A percentile compares a stretch with the other conserved stretches of the same genome.
Evolutionary conservation across 2,329 filamentous ascomycete genomes (phyloP).

Genomic region (Aspergillus ochraceoroseus): DNA sequence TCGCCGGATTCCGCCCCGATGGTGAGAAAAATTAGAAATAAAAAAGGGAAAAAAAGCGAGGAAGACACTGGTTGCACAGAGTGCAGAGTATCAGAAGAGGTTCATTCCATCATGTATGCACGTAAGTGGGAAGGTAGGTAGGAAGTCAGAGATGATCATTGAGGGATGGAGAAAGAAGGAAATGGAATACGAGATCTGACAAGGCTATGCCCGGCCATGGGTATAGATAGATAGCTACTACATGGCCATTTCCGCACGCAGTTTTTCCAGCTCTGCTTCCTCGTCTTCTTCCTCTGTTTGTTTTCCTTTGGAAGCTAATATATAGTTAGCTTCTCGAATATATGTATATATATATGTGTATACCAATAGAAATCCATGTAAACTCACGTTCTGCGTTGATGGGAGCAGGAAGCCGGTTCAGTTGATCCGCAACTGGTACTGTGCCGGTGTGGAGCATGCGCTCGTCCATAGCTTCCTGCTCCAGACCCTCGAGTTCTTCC

Average conservation of each 20-base stretch:
- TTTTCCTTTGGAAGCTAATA: slow-evolving; percentile 41
- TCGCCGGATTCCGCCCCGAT: not conserved
- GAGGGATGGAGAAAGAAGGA: not conserved
- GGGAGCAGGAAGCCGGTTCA: slow-evolving; percentile 70
- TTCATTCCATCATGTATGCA: slow-evolving; percentile 15
- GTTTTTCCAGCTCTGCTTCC: slow-evolving; percentile 84
- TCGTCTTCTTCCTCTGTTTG: slow-evolving; percentile 79
- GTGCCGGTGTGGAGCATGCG: slow-evolving; percentile 86
- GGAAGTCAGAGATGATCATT: slow-evolving; percentile 2
- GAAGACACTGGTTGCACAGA: slow-evolving; percentile 3
- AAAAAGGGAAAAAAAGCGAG: slow-evolving; percentile 7
- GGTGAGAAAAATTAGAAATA: slow-evolving; percentile 7
- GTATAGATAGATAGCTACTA: slow-evolving; percentile 41
- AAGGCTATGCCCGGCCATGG: no score
- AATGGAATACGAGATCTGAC: slow-evolving; percentile 2
- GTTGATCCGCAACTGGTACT: slow-evolving; percentile 72
- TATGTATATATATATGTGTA: no score
- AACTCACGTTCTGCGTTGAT: slow-evolving; percentile 70
- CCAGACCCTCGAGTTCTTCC: slow-evolving; percentile 75
- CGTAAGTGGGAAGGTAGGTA: not conserved
- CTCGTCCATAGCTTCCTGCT: slow-evolving; percentile 89
- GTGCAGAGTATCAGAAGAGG: slow-evolving; percentile 5
- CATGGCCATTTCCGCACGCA: slow-evolving; percentile 98
- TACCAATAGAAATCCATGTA: no score
- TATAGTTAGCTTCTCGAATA: slow-evolving; percentile 11